These are phyloP conservation scores for Botrytis cinerea DNA, from an alignment of 2,329 filamentous ascomycete species.

Conservation along the genomic window DNA sequence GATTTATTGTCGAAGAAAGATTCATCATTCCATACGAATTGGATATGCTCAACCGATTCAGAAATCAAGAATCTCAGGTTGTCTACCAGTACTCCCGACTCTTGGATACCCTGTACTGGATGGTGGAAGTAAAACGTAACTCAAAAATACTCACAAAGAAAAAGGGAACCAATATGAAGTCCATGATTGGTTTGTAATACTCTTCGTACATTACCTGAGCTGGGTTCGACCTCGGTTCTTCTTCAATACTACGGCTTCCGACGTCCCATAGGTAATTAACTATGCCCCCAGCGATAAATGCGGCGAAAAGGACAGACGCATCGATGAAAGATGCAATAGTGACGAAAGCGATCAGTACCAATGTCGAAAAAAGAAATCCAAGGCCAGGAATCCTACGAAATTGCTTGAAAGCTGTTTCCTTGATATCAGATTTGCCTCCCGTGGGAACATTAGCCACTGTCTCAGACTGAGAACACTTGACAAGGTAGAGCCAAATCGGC, in stretches of 20 bases:
- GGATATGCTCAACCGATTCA: not conserved
- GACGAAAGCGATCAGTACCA: constrained; percentile 31
- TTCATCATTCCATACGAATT: not conserved
- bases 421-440: not conserved
- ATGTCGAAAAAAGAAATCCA: constrained; percentile 30
- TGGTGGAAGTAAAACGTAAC: not conserved
- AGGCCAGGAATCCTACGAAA: constrained; percentile 26
- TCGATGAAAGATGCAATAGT: constrained; percentile 46
- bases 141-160: constrained; percentile 56
- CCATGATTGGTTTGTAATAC: constrained; percentile 36
- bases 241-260: not conserved
- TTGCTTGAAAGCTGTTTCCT: not conserved
- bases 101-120: not conserved
- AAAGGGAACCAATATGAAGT: constrained; percentile 55
- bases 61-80: not conserved
- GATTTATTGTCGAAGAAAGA: not conserved
- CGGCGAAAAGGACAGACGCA: constrained; percentile 53
- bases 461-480: not conserved
- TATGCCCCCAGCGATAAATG: constrained; percentile 51
- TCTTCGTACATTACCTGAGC: constrained; percentile 33
- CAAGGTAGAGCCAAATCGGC: constrained; percentile 27
- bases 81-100: not conserved
- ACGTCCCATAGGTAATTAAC: constrained; percentile 49
- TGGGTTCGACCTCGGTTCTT: constrained; percentile 9
- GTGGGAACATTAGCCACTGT: not conserved